These are phyloP conservation scores for Aristolochia californica DNA, from an alignment of 164 flowering plant species.

Conservation along the genomic window DNA sequence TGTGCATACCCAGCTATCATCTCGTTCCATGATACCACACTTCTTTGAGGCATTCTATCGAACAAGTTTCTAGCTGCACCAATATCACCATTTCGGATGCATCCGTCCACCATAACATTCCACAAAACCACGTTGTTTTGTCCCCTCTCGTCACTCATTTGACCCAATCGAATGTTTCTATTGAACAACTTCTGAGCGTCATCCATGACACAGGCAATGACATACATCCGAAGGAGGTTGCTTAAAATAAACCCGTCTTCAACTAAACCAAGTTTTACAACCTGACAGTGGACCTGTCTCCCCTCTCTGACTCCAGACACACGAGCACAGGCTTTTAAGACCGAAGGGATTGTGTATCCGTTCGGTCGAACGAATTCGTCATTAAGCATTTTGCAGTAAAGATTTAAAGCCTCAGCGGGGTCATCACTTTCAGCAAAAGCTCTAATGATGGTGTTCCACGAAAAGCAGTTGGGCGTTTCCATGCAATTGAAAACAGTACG, in stretches of 20 bases:
- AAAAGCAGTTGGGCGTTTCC: conserved; percentile 10
- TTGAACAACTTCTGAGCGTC: conserved; percentile 9
- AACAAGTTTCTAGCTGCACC: conserved; percentile 32
- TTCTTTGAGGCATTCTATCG: conserved; percentile 42
- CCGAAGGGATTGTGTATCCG: conserved; percentile 8
- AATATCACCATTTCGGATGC: conserved; percentile 31
- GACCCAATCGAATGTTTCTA: conserved; percentile 3
- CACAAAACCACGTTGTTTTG: conserved; percentile 44
- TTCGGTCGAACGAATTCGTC: conserved; percentile 11
- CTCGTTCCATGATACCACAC: conserved; percentile 64
- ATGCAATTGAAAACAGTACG: conserved; percentile 3
- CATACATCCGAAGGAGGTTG: conserved; percentile 7
- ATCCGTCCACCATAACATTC: conserved; percentile 68
- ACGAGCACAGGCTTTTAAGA: conserved; percentile 9
- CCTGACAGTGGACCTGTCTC: conserved; percentile 5
- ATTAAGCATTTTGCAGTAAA: conserved; percentile 25
- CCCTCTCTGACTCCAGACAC: conserved; percentile 1
- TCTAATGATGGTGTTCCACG: conserved; percentile 14
- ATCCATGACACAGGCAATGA: conserved; percentile 29
- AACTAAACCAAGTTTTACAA: conserved; percentile 3
- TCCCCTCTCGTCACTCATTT: conserved; percentile 8
- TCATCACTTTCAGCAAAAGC: conserved; percentile 19
- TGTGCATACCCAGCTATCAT: conserved; percentile 58
- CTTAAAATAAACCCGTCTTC: conserved; percentile 5
- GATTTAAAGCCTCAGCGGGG: conserved; percentile 22